These are phyloP conservation scores for Exophiala sp. DNA, from an alignment of 2,329 filamentous ascomycete genomes.

Conservation along the genomic window DNA sequence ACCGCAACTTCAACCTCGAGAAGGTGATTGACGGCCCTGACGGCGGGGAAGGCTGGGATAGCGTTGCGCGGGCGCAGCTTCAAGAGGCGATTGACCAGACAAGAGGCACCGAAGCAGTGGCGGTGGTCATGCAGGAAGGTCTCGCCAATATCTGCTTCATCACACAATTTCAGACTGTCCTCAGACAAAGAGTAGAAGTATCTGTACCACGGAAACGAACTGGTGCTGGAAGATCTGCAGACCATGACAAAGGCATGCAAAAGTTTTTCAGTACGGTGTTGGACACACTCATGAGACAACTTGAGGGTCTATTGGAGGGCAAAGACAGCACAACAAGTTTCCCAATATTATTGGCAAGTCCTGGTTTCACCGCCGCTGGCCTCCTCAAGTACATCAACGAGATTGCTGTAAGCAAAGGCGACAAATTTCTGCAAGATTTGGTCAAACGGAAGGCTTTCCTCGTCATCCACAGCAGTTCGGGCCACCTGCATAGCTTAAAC, in stretches of 20 bases:
- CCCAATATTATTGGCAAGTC: constrained; percentile 79
- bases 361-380: constrained; percentile 77
- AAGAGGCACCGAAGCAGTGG: constrained; percentile 76
- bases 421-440: constrained; percentile 63
- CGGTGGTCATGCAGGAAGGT: constrained; percentile 86
- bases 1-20: constrained; percentile 81
- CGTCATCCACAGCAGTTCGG: constrained; percentile 79
- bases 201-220: constrained; percentile 47
- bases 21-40: constrained; percentile 61
- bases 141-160: constrained; percentile 51
- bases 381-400: constrained; percentile 72
- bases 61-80: constrained; percentile 74
- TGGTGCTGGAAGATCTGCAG: constrained; percentile 38
- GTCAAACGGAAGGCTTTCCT: constrained; percentile 56
- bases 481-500: constrained; percentile 80
- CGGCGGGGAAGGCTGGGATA: constrained; percentile 70
- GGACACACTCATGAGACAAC: constrained; percentile 69
- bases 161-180: constrained; percentile 47
- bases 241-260: constrained; percentile 60
- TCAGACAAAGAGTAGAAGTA: constrained; percentile 49
- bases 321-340: constrained; percentile 41
- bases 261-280: constrained; percentile 77
- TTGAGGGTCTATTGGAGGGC: constrained; percentile 62
- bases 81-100: constrained; percentile 75
- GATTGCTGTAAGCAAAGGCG: constrained; percentile 61